Base-by-base conservation (phyloP, 2,329 filamentous ascomycete species). In the Phoma sp. region DNA sequence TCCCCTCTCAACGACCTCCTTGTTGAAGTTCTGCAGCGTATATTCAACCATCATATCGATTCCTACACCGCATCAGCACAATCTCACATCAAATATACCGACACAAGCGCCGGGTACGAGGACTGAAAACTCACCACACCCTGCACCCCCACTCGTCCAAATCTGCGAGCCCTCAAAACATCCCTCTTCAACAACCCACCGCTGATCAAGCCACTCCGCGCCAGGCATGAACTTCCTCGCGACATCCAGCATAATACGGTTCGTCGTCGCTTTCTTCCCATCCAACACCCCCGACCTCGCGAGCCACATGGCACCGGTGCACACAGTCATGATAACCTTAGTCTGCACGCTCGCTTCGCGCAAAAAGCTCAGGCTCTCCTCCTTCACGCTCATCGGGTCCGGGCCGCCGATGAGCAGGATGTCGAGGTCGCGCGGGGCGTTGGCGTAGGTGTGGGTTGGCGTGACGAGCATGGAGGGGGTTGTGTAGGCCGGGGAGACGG, bases 401-500 rank as follows among this genome's bases (percentile, higher is more conserved):
- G 75, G 71, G 0, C 77, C 77, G 41, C 75, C 77, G 9, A 75
- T 60, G 27, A 79, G 35, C 2, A 79, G 57, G 32, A 79, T 73
- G 32, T 79, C 76, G 6, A 79, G 66, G 39, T 79, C 76, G 4
- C 75, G 67, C 3, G 77, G 77, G 7, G 72, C 75, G 39, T 61
- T 70, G 36, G 74, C 73, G 62, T 78, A 78, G 2, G 76, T 78
- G 41, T 71, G 59, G 29, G 72, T 77, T 4, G 77, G 76, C 14
- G 67, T 35, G 59, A 74, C 69, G 43, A 55, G 62, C 59, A 77
- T 64, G 7, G 66, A 62, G 0, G 70, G 67, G 0, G 71, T 76
- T 27, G 67, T 65, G 35, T 52, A 57, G n/a, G 72, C 58, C 2
- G 66, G 67, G 1, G 73, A 67, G 8, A 73, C 61, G 3, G 70